phyloP scores from a whole-genome alignment of 2,329 filamentous ascomycete species.

The Nemania abortiva region DNA sequence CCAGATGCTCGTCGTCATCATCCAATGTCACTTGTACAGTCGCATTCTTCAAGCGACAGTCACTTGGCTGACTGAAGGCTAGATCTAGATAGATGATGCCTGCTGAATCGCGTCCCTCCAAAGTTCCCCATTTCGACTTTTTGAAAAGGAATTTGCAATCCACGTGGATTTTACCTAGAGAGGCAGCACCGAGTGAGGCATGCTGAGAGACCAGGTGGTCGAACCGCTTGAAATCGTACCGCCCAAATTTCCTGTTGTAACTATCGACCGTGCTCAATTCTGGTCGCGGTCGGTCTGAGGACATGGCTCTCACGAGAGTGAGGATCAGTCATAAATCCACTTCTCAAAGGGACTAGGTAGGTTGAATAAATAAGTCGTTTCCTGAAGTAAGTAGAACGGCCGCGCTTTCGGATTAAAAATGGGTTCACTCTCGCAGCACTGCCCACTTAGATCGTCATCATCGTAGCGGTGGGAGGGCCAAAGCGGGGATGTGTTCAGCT shows the following conservation, averaged over 20 bases:
- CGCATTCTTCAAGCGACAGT: constrained; percentile 45
- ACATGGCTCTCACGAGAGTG: constrained; percentile 11
- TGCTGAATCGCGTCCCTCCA: constrained; percentile 40
- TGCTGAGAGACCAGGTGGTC: constrained; percentile 39
- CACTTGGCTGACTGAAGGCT: constrained; percentile 43
- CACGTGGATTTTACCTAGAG: constrained; percentile 45
- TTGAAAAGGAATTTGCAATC: constrained; percentile 48
- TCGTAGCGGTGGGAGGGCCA: background rate
- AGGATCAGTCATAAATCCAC: background rate
- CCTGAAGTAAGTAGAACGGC: background rate
- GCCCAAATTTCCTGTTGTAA: constrained; percentile 41
- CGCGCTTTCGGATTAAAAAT: background rate
- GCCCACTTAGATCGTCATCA: background rate
- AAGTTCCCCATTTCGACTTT: constrained; percentile 48
- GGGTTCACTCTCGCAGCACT: background rate
- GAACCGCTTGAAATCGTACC: constrained; percentile 45
- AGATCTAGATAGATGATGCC: constrained; percentile 50
- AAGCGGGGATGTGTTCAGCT: constrained; percentile 34
- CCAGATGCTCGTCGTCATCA: constrained; percentile 43
- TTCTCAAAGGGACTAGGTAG: background rate
- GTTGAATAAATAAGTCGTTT: background rate
- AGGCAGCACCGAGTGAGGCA: constrained; percentile 40
- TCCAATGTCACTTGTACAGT: constrained; percentile 46
- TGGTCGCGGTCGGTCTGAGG: constrained; percentile 26
- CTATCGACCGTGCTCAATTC: constrained; percentile 38